These are phyloP conservation scores for Graphilbum fragrans DNA, from an alignment of 2,329 filamentous ascomycete species.

Conservation along the genomic window DNA sequence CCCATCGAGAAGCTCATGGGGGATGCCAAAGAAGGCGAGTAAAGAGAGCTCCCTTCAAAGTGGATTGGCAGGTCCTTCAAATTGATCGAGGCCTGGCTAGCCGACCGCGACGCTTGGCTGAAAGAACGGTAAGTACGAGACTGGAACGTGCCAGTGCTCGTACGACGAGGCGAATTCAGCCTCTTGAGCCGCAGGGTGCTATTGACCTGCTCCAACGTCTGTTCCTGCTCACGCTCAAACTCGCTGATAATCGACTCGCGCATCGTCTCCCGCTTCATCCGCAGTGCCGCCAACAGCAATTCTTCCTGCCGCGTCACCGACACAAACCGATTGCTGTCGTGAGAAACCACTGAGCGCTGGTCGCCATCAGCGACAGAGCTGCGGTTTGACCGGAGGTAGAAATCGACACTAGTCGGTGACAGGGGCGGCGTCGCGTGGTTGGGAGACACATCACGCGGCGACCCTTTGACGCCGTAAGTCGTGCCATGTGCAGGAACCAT, in stretches of 20 bases:
- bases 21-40: neutral
- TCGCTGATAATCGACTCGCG: constrained; percentile 27
- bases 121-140: no score
- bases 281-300: constrained; percentile 43
- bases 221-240: constrained; percentile 4
- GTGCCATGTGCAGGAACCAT: constrained; percentile 18
- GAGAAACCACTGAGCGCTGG: constrained; percentile 20
- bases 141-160: no score
- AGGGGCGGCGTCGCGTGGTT: constrained; percentile 29
- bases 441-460: neutral
- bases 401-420: constrained; percentile 39
- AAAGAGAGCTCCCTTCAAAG: constrained; percentile 4
- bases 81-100: constrained; percentile 3
- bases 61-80: constrained; percentile 5
- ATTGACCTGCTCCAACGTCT: constrained; percentile 3
- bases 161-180: neutral
- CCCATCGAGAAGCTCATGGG: no score
- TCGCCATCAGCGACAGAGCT: constrained; percentile 10
- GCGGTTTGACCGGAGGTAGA: constrained; percentile 26
- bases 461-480: neutral
- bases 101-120: no score
- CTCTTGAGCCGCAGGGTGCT: neutral
- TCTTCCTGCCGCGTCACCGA: constrained; percentile 47
- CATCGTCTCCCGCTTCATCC: constrained; percentile 44
- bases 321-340: constrained; percentile 31